Evolutionary conservation across 768 basidiomycete genomes (phyloP).

Genomic region (Lentinula edodes): DNA sequence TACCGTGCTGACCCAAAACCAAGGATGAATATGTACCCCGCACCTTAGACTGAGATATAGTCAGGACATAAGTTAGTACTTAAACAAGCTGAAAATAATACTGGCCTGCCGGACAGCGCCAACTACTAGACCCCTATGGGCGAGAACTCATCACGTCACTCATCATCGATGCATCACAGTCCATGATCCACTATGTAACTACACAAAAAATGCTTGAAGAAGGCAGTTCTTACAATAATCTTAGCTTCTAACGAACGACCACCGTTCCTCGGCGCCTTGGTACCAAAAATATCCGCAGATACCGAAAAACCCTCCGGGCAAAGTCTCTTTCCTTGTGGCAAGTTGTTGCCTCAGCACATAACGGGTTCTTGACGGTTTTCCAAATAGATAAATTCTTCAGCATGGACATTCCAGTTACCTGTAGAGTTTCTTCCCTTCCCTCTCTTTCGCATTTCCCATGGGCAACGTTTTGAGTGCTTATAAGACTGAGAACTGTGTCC

Average conservation of each 20-base stretch:
- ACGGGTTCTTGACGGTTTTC: background rate
- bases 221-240: background rate
- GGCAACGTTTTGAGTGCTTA: conserved; percentile 5
- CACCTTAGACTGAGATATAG: too few relatives aligned
- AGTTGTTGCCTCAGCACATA: background rate
- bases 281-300: background rate
- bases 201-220: background rate
- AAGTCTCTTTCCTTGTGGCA: background rate
- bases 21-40: too few relatives aligned
- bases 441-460: conserved; percentile 17
- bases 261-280: background rate
- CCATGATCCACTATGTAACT: background rate
- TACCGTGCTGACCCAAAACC: too few relatives aligned
- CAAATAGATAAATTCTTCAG: background rate
- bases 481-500: background rate
- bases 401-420: background rate
- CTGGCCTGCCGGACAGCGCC: too few relatives aligned
- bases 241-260: background rate
- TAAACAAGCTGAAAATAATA: too few relatives aligned
- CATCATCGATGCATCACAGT: too few relatives aligned
- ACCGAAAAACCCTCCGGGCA: background rate
- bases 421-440: background rate
- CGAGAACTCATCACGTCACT: too few relatives aligned
- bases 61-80: too few relatives aligned
- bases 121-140: too few relatives aligned